Evolutionary conservation across 495 filamentous ascomycete genomes (phyloP), one percentile per base, ranked within the genome.

Genomic region (Penicillium longicatenatum): DNA sequence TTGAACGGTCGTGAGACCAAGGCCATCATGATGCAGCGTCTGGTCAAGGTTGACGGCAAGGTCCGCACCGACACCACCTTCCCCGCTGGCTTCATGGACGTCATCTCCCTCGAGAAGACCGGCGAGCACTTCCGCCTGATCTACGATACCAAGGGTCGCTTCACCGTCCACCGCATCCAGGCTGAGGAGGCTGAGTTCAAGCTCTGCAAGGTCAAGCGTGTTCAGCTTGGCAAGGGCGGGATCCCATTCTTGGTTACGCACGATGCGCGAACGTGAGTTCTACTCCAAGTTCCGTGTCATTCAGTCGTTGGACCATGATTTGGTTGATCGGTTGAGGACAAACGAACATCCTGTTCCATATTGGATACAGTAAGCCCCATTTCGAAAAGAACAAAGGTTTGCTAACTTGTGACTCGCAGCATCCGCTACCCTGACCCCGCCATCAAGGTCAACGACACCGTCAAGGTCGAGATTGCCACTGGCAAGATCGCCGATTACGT

Each of bases 231-330:
- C 85, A 91, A 90, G 78, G 95, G 94, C 81, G 94, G 93, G 81
- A 94, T 98, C 85, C 94, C 94, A 90, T 98, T 96, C 91, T 96
- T 97, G 90, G 94, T 98, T 89, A 98, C 95, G 91, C 95, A 98
- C 87, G 94, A 98, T 91, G 94, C 95, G 81, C 87, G 94, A 90
- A 98, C 95, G 93, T 97, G 82, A 94, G 93, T 89, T 77, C 86
- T 63, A 65, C 75, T 74, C 70, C 64, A 83, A 89, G 80, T 85
- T 86, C 84, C 83, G 88, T 85, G 89, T 93, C 92, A 90, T 88
- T 96, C 92, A 96, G 92, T 86, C 92, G 92, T 96, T 95, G 91
- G 92, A 92, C 89, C 91, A 94, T 93, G 89, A 83, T 93, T 93
- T 92, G 89, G 90, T 86, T 81, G 86, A 88, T 83, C 80, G 77